Conservation (phyloP, 2,329 filamentous ascomycete species). For the Pezicula carpinea region DNA sequence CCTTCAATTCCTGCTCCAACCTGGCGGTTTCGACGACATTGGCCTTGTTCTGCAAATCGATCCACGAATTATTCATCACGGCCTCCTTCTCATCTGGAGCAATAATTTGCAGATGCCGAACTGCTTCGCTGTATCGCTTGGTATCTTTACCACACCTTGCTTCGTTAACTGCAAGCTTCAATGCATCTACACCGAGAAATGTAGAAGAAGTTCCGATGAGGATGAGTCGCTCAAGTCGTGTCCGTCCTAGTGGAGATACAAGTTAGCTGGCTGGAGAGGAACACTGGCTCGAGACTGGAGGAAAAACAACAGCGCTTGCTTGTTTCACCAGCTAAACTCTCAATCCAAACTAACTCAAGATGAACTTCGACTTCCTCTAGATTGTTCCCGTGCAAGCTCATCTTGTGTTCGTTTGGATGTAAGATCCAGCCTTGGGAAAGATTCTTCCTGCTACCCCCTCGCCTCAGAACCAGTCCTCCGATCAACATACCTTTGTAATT, state of each 20-base stretch:
- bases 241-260: slow-evolving; percentile 58
- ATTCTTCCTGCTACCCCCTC: too few species aligned
- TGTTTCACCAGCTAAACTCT: neutral
- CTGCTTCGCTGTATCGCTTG: slow-evolving; percentile 63
- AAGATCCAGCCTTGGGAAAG: too few species aligned
- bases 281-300: too few species aligned
- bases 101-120: slow-evolving; percentile 57
- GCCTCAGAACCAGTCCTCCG: too few species aligned
- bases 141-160: slow-evolving; percentile 75
- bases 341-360: too few species aligned
- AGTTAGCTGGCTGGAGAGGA: slow-evolving; percentile 1
- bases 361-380: too few species aligned
- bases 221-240: slow-evolving; percentile 74
- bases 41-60: slow-evolving; percentile 61
- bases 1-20: slow-evolving; percentile 81
- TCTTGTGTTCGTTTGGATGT: too few species aligned
- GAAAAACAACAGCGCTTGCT: neutral
- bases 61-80: slow-evolving; percentile 66
- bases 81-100: slow-evolving; percentile 66
- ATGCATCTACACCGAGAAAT: slow-evolving; percentile 71
- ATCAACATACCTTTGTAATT: slow-evolving; percentile 70
- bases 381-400: too few species aligned
- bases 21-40: slow-evolving; percentile 58
- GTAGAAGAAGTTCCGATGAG: slow-evolving; percentile 77
- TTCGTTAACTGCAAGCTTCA: slow-evolving; percentile 71